Evolutionary conservation across 2,329 filamentous ascomycete species (phyloP), one percentile per base, ranked within the genome.

Genomic region (Calonectria crousiana): DNA sequence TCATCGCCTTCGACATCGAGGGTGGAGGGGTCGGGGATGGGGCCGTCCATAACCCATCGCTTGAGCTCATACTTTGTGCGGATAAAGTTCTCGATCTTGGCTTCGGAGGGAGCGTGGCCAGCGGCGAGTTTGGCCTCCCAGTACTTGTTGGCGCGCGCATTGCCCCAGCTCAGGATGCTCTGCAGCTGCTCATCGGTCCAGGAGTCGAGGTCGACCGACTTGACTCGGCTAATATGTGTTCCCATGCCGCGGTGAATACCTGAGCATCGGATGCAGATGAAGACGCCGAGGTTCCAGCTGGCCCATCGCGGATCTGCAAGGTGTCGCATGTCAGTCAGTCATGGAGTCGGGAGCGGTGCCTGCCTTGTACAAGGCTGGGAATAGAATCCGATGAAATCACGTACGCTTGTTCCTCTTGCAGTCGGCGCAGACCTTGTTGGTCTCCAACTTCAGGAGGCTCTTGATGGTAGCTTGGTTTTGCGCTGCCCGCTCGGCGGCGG

Each of bases 81-180:
- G 81, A 99, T 98, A 83, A 99, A 99, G 89, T 98, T 99, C 90
- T 99, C 97, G 80, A 99, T 98, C 90, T 99, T 99, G 78, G 94
- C 91, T 88, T 99, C 97, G 28, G 96, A 98, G 1, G 97, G 97
- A 60, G 96, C 92, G 85, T 99, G 97, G 74, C 96, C 96, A 18
- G 93, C 87, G 3, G 96, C 95, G 82, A 99, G 87, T 87, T 98
- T 99, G 76, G 95, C 92, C 86, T 99, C 97, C 96, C 96, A 99
- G 85, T 98, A 98, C 89, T 98, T 98, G 88, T 99, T 99, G 71
- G 97, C 97, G 85, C 96, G 93, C 71, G 94, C 92, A 85, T 99
- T 99, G 74, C 97, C 97, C 97, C 97, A 99, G 88, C 92, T 95
- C 77, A 99, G 85, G 78, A 99, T 93, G 85, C 95, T 98, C 85